Conservation (phyloP, 2,329 filamentous ascomycete genomes). For the Sordariomycetes sp. region DNA sequence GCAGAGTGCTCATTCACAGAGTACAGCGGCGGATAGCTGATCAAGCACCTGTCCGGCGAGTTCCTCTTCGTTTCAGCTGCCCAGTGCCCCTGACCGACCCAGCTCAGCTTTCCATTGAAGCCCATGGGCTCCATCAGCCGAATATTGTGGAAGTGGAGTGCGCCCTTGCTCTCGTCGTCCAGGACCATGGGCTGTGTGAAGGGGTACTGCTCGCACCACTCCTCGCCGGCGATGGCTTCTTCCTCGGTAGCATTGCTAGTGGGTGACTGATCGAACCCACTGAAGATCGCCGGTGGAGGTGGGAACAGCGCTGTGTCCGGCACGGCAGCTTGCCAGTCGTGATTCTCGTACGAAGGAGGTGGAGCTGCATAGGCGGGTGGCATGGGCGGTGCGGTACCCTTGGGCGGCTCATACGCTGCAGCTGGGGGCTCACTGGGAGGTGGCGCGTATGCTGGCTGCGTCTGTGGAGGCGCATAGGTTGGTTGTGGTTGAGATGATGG, state of each 20-base stretch:
- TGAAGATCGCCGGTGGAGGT: conserved; percentile 60
- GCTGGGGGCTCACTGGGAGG: too few species aligned
- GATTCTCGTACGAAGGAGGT: conserved; percentile 17
- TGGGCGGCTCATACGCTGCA: too few species aligned
- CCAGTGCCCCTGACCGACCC: conserved; percentile 43
- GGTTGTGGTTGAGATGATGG: conserved; percentile 5
- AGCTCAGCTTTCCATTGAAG: conserved; percentile 37
- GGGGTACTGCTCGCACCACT: conserved; percentile 55
- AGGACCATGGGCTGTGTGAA: conserved; percentile 45
- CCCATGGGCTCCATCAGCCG: conserved; percentile 40
- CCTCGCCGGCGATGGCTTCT: conserved; percentile 54
- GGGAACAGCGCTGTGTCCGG: conserved; percentile 66
- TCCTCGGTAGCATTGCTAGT: conserved; percentile 59
- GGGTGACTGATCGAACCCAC: conserved; percentile 53
- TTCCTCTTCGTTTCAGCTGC: conserved; percentile 26
- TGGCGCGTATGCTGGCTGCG: too few species aligned
- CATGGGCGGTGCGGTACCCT: not conserved
- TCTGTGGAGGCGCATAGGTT: conserved; percentile 12
- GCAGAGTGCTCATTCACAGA: conserved; percentile 43
- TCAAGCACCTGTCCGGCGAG: conserved; percentile 52
- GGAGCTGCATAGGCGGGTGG: conserved; percentile 1
- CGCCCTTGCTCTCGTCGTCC: conserved; percentile 33
- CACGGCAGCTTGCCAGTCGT: conserved; percentile 63
- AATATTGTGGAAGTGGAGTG: conserved; percentile 42
- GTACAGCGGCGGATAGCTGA: conserved; percentile 63